phyloP scores from a whole-genome alignment of 2,329 filamentous ascomycete genomes.

The Nothophoma quercina region DNA sequence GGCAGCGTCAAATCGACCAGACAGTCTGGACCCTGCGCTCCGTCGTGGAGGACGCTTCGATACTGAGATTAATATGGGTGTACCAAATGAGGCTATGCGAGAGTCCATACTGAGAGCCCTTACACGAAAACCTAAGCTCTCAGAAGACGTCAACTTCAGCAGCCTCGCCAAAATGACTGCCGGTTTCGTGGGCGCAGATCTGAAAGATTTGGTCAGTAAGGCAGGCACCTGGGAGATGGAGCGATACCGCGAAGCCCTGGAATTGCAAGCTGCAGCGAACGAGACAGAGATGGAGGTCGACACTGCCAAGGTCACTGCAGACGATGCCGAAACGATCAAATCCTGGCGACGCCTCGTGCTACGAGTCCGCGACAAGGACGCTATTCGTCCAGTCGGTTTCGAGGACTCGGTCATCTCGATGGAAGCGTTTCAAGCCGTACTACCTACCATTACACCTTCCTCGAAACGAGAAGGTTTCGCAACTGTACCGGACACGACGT shows the following conservation, averaged over 20 bases:
- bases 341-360: slow-evolving; percentile 58
- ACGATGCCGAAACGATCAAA: slow-evolving; percentile 31
- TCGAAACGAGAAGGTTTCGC: slow-evolving; percentile 94
- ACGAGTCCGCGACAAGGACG: slow-evolving; percentile 58
- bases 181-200: slow-evolving; percentile 90
- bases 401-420: slow-evolving; percentile 67
- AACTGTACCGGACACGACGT: slow-evolving; percentile 91
- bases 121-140: slow-evolving; percentile 70
- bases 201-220: slow-evolving; percentile 74
- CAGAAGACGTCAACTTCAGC: slow-evolving; percentile 75
- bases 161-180: slow-evolving; percentile 83
- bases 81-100: slow-evolving; percentile 80
- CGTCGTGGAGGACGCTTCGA: slow-evolving; percentile 79
- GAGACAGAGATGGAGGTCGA: slow-evolving; percentile 63
- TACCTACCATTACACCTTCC: slow-evolving; percentile 79
- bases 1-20: slow-evolving; percentile 87
- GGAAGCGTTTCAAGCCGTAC: slow-evolving; percentile 74
- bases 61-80: slow-evolving; percentile 83
- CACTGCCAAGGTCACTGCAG: slow-evolving; percentile 24
- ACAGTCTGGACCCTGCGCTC: slow-evolving; percentile 82
- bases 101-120: slow-evolving; percentile 79
- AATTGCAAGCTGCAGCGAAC: slow-evolving; percentile 46
- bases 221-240: slow-evolving; percentile 71
- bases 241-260: slow-evolving; percentile 63
- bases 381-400: slow-evolving; percentile 61